Evolutionary conservation across 1,284 basidiomycete species (phyloP), one percentile per base, ranked within the genome.

Genomic region (Cystobasidiaceae sp.): DNA sequence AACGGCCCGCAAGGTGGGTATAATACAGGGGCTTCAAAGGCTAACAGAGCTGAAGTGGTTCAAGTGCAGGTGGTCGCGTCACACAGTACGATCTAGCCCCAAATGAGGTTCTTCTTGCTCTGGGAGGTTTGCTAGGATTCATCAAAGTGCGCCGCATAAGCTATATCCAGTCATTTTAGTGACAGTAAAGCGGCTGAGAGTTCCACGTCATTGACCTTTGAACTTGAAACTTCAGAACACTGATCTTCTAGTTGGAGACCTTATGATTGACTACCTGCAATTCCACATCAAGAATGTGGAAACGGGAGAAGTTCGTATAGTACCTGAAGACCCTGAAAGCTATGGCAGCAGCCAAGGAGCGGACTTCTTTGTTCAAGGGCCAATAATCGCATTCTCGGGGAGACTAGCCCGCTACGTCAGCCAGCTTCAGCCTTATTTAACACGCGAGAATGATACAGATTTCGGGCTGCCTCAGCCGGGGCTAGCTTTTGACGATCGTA

Each of bases 291-390:
- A 62, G 21, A 37, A 62, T 23, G 23, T 44, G 2, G 39, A 62
- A 15, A 62, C 60, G 2, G 50, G 50, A 15, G 19, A 48, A 17
- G 60, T 62, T 23, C 60, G 60, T 17, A 41, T 62, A 6, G 60
- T 62, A 5, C 60, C 60, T 8, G 60, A 62, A 27, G 50, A 62
- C 45, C 60, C 60, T 3, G 60, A 62, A 32, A 48, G 43, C 34
- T 62, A 52, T 23, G 45, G 49, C 5, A 52, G 49, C 50, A 52
- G 50, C 45, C 60, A 62, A 41, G 60, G 60, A 9, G 60, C 60
- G 2, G 60, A 62, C 28, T 62, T 62, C 25, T 62, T 62, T 50
- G 27, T 62, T 3, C 60, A 62, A 37, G 60, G 60, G 13, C 60
- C 60, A 0, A 62, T 62, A n/a, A 27, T 62, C 11, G 60, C 49